Evolutionary conservation across 257 asterid genomes (phyloP).

Genomic region (Solanum megistacrolobum): DNA sequence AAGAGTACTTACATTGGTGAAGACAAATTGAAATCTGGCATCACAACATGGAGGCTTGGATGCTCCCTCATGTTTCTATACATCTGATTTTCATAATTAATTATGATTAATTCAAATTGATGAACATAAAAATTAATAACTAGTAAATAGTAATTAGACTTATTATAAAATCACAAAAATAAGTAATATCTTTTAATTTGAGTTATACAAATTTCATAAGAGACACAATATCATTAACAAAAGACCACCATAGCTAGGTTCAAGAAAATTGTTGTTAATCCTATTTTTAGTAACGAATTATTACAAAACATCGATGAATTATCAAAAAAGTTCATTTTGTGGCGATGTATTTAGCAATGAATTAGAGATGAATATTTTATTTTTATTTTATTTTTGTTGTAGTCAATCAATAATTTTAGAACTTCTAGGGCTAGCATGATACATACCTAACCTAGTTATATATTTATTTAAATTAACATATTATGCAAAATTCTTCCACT

Average conservation of each 20-base stretch:
- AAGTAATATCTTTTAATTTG: not conserved
- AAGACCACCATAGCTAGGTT: not conserved
- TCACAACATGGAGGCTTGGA: not conserved
- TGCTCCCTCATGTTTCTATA: conserved; percentile 4
- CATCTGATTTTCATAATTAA: not conserved
- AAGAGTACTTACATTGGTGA: not conserved
- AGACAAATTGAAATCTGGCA: not conserved
- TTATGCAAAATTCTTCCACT: not conserved
- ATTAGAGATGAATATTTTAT: too few species aligned
- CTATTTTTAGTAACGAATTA: not conserved
- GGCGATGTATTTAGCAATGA: not conserved
- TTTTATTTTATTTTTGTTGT: not conserved
- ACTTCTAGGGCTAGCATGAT: not conserved
- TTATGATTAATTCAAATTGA: not conserved
- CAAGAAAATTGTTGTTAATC: not conserved
- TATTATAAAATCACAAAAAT: not conserved
- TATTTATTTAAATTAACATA: not conserved
- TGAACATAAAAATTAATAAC: not conserved
- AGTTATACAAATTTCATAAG: not conserved
- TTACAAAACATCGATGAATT: not conserved
- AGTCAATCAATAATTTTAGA: not conserved
- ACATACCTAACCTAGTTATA: not conserved
- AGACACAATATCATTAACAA: not conserved
- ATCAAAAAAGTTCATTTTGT: not conserved
- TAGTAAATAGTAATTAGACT: not conserved